These are phyloP conservation scores for Murraya koenigii DNA, from an alignment of 345 rosid genomes.

Conservation along the genomic window DNA sequence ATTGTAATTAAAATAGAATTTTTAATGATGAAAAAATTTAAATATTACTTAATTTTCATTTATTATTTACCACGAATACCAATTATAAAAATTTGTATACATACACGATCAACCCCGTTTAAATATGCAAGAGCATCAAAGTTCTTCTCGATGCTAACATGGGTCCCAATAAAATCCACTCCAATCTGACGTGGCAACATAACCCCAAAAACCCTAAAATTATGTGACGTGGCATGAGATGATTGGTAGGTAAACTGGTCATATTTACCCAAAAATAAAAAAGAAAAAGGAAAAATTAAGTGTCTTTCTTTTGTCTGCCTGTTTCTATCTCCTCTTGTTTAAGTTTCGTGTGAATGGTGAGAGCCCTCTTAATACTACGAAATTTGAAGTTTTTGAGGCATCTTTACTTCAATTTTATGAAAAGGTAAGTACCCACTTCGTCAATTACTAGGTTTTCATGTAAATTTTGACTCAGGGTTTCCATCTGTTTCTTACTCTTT, in stretches of 20 bases:
- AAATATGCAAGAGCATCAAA: too few relatives aligned
- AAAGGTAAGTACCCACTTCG: neutral
- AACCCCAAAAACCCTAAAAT: neutral
- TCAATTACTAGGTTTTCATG: neutral
- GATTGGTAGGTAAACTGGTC: neutral
- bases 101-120: too few relatives aligned
- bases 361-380: neutral
- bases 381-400: neutral
- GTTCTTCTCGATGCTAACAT: too few relatives aligned
- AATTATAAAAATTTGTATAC: too few relatives aligned
- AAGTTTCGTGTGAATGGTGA: constrained; percentile 14
- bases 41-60: too few relatives aligned
- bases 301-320: too few relatives aligned
- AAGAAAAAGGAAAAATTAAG: too few relatives aligned
- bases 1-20: neutral
- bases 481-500: neutral
- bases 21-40: too few relatives aligned
- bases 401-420: neutral
- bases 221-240: neutral
- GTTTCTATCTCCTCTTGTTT: too few relatives aligned
- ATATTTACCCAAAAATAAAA: neutral
- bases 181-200: constrained; percentile 8
- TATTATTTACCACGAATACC: too few relatives aligned
- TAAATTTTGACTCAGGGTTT: neutral
- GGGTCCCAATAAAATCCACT: neutral